phyloP scores from a whole-genome alignment of 2,329 filamentous ascomycete species.

The Xylaria sp. region DNA sequence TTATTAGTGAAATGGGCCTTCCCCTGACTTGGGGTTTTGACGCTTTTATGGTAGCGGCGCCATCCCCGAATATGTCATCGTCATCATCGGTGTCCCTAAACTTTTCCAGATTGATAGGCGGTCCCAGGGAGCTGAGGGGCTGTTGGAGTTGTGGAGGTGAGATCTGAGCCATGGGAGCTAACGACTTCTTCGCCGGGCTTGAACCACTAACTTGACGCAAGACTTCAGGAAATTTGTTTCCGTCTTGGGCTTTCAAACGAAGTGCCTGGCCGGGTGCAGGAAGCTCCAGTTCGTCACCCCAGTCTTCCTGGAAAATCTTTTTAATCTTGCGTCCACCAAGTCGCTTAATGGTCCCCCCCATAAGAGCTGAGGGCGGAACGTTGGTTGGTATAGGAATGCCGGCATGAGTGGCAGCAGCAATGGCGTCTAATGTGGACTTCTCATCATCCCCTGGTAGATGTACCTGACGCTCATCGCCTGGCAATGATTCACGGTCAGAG shows the following conservation, averaged over 20 bases:
- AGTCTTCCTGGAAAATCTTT: conserved; percentile 80
- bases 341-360: conserved; percentile 93
- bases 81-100: conserved; percentile 72
- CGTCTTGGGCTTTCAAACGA: conserved; percentile 72
- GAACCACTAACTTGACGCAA: conserved; percentile 73
- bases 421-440: conserved; percentile 83
- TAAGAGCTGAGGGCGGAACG: conserved; percentile 86
- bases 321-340: conserved; percentile 80
- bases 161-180: conserved; percentile 42
- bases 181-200: conserved; percentile 61
- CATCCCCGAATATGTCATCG: conserved; percentile 72
- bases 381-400: conserved; percentile 92
- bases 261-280: conserved; percentile 69
- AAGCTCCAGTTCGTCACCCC: conserved; percentile 81
- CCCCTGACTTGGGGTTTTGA: conserved; percentile 57
- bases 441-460: conserved; percentile 88
- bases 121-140: conserved; percentile 53
- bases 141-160: conserved; percentile 50
- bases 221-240: conserved; percentile 72
- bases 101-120: conserved; percentile 68
- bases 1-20: conserved; percentile 58
- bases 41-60: conserved; percentile 74
- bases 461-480: conserved; percentile 87
- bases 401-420: conserved; percentile 85
- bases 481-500: conserved; percentile 81